Evolutionary conservation across 768 basidiomycete genomes (phyloP).

Genomic region (Termitomyces sp.): DNA sequence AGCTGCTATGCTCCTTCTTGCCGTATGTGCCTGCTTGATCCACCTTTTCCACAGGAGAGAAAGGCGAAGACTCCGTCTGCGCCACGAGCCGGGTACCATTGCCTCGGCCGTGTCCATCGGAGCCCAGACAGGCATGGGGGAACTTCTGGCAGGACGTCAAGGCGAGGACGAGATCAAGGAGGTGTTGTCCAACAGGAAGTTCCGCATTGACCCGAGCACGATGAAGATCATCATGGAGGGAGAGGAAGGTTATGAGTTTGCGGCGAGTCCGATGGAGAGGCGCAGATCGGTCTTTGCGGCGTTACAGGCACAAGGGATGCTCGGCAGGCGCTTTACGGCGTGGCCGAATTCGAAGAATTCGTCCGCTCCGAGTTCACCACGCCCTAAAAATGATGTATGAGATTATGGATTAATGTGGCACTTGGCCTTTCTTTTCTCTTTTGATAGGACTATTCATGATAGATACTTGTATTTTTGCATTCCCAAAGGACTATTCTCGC

Average conservation of each 20-base stretch:
- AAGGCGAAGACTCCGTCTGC: constrained; percentile 39
- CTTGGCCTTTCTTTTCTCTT: background rate
- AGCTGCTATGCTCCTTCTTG: constrained; percentile 39
- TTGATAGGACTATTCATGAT: background rate
- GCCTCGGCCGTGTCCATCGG: constrained; percentile 54
- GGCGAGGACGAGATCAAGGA: constrained; percentile 34
- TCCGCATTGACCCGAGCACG: constrained; percentile 45
- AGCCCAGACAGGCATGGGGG: constrained; percentile 44
- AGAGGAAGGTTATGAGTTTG: constrained; percentile 43
- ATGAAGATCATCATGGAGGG: constrained; percentile 54
- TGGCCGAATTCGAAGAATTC: constrained; percentile 4
- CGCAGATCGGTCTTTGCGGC: constrained; percentile 30
- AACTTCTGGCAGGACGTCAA: constrained; percentile 39
- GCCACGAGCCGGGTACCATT: constrained; percentile 50
- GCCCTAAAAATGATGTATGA: background rate
- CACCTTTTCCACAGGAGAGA: constrained; percentile 44
- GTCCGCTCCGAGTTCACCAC: constrained; percentile 6
- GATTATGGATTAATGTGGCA: background rate
- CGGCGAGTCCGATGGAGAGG: constrained; percentile 29
- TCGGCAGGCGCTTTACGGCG: constrained; percentile 3
- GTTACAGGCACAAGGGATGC: constrained; percentile 19
- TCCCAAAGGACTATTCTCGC: background rate
- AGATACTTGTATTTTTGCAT: background rate
- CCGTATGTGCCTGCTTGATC: constrained; percentile 37
- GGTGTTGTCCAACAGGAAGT: constrained; percentile 40